A percentile compares a stretch with the other conserved stretches of the same genome.
phyloP scores from a whole-genome alignment of 2,329 filamentous ascomycete genomes.

The Aureobasidium sp. region DNA sequence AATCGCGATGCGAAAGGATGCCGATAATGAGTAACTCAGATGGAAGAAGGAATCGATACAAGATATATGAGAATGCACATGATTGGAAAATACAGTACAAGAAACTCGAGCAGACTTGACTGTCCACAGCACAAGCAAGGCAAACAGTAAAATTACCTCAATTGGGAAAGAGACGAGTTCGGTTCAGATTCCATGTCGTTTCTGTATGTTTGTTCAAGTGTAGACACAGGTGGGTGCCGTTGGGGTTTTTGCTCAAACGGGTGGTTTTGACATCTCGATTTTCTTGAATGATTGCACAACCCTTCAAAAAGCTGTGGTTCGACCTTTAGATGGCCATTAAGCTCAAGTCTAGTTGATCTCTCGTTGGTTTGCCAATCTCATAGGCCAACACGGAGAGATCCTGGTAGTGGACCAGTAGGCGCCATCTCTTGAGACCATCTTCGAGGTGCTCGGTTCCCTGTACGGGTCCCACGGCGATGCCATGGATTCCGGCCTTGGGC shows the following conservation, averaged over 20 bases:
- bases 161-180: neutral
- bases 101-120: neutral
- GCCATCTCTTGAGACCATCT: conserved; percentile 44
- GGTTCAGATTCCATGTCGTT: neutral
- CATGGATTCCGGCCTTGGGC: conserved; percentile 49
- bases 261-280: neutral
- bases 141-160: neutral
- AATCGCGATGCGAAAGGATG: neutral
- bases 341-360: conserved; percentile 3
- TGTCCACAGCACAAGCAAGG: neutral
- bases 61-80: neutral
- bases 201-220: no score
- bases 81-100: neutral
- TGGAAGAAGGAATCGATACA: no score
- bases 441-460: conserved; percentile 35
- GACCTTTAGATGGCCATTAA: neutral
- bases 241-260: neutral
- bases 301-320: neutral
- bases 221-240: neutral
- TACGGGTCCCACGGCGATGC: conserved; percentile 58
- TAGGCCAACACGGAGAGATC: conserved; percentile 64
- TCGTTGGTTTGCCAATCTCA: conserved; percentile 41
- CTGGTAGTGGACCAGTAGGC: conserved; percentile 62
- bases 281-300: no score
- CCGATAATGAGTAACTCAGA: neutral